Evolutionary conservation across 2,329 filamentous ascomycete genomes (phyloP), one percentile per base, ranked within the genome.

Genomic region (Ophiostoma australiae): DNA sequence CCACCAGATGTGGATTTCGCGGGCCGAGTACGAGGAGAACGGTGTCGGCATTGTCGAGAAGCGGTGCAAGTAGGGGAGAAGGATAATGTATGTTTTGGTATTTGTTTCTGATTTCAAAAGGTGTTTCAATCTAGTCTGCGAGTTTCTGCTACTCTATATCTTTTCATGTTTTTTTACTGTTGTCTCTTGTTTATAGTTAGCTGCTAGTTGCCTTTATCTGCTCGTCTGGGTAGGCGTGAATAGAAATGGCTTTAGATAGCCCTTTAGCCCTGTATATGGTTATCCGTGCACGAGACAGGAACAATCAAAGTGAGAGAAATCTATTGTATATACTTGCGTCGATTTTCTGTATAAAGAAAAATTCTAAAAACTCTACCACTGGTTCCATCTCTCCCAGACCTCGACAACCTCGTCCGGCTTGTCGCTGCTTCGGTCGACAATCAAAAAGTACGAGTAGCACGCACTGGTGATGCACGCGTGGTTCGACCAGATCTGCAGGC

Each of bases 1-100:
- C 82, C 95, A 99, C 82, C 95, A 99, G 84, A 94, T 99, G 91
- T 99, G 95, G 95, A 96, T 99, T 76, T 94, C 91, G 33, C 92
- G 89, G 80, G 97, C 97, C 84, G 95, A 99, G 83, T 98, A 97
- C 77, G 93, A 97, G 74, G 96, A 99, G 84, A 94, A 97, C 79
- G 95, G 95, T 1, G 84, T 89, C 6, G 88, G 88, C 74, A 94
- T 98, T 76, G 92, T 98, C 65, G 94, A 98, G 85, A 97, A 97
- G 87, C 86, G 94, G 77, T 98, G 94, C 86, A 97, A 97, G 83
- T 98, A 77, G 27, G 17, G 8, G 27, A 3, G 27, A n/a, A 4
- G 52, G 10, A 20, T 35, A 33, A 35, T 33, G 27, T 31, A 1
- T 63, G 27, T 17, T 63, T 20, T 35, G 0, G 58, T 41, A 13